These are phyloP conservation scores for Candida sp. DNA, from an alignment of 1,139 yeast genomes.

Conservation along the genomic window DNA sequence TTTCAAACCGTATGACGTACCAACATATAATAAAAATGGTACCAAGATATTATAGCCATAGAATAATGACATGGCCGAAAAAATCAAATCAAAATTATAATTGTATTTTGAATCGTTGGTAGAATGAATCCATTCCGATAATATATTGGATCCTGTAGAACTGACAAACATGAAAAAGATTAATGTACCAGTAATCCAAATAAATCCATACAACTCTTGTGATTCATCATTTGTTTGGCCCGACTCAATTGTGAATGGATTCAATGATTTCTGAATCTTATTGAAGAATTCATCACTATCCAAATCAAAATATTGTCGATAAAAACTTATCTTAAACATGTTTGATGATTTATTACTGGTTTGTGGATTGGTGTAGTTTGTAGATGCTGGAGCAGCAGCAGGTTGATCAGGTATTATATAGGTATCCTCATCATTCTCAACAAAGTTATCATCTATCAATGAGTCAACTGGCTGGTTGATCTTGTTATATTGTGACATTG, in stretches of 20 bases:
- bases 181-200: slow-evolving; percentile 83
- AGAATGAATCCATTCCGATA: slow-evolving; percentile 44
- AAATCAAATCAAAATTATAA: slow-evolving; percentile 59
- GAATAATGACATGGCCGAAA: slow-evolving; percentile 62
- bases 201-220: slow-evolving; percentile 66
- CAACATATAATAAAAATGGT: slow-evolving; percentile 52
- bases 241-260: slow-evolving; percentile 35
- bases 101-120: slow-evolving; percentile 41
- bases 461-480: neutral
- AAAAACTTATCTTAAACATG: slow-evolving; percentile 53
- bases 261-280: slow-evolving; percentile 40
- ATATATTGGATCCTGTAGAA: slow-evolving; percentile 51
- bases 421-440: neutral
- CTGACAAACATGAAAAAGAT: slow-evolving; percentile 72
- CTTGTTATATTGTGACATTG: neutral
- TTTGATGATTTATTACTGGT: slow-evolving; percentile 24
- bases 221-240: slow-evolving; percentile 29
- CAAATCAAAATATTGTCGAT: slow-evolving; percentile 59
- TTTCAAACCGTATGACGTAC: slow-evolving; percentile 42
- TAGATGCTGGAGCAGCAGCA: neutral
- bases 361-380: neutral
- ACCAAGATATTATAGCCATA: slow-evolving; percentile 70
- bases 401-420: slow-evolving; percentile 2
- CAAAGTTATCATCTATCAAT: neutral
- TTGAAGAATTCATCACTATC: slow-evolving; percentile 57